Base-by-base conservation (phyloP, 352 stramenopile species). In the Phytophthora agathidicida region DNA sequence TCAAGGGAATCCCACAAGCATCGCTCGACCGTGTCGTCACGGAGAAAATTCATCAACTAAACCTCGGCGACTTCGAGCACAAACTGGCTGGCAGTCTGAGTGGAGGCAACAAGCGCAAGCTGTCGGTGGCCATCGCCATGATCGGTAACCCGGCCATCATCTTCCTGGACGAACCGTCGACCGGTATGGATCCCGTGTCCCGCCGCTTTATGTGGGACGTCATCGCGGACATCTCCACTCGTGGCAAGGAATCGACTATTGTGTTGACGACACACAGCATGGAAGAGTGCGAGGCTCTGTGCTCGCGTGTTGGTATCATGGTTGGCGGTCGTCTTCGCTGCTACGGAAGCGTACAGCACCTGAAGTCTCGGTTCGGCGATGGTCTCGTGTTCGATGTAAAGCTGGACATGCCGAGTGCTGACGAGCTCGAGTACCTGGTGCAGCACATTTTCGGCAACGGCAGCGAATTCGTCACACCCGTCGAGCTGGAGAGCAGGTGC, bases 281-380 rank as follows among this genome's bases (percentile, higher is more conserved):
- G 81, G 83, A 92, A 50, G 83, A 91, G 56, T 90, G 80, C 23
- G 78, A 88, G 36, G 80, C 80, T 27, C 49, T 89, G 26, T 86
- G 76, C 17, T 86, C 89, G 7, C 80, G 89, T 19, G 91, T 98
- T 22, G 93, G 82, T 24, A 98, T 98, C 60, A 96, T 98, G 75
- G 80, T 89, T 1, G 79, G 74, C 6, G 78, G 78, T 32, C 73
- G 75, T 9, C 53, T 88, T 19, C 75, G 71, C 5, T 89, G 81
- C 36, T 58, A 92, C 3, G 88, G 89, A 13, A 94, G 57, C 36
- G 62, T 86, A 9, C 80, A 98, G 75, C 91, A 98, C 67, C 71
- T 99, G 54, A 99, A 98, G 75, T 89, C 71, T 61, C 91, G 91
- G 16, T 98, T 98, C 58, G 96, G 95, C 24, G 71, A 96, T 31